phyloP scores from a whole-genome alignment of 1,139 yeast genomes.

The Pneumocystis canis region DNA sequence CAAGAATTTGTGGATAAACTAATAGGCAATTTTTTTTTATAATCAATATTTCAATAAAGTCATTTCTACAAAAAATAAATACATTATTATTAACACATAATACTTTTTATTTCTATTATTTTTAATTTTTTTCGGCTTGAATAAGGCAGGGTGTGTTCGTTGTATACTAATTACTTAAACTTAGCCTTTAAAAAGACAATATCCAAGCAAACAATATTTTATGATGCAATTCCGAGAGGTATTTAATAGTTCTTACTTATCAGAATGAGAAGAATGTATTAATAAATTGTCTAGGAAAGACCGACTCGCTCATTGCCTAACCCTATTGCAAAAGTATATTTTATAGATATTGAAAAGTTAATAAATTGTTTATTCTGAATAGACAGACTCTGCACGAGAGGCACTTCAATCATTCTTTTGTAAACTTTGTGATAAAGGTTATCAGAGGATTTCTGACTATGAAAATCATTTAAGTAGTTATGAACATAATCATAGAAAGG shows the following conservation, averaged over 20 bases:
- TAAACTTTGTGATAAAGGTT: background rate
- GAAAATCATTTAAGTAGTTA: background rate
- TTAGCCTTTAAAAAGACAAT: background rate
- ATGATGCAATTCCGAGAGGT: background rate
- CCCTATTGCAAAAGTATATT: background rate
- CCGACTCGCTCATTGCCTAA: background rate
- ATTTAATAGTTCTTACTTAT: background rate
- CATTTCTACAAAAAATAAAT: background rate
- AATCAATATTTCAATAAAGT: background rate
- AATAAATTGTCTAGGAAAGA: background rate
- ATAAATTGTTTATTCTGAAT: background rate
- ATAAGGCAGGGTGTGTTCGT: background rate
- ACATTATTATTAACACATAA: background rate
- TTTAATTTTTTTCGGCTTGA: background rate
- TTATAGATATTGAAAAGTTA: background rate
- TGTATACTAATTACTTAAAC: background rate
- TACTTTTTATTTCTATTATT: background rate
- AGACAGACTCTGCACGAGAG: background rate
- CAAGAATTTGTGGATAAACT: background rate
- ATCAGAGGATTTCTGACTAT: background rate
- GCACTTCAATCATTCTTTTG: background rate
- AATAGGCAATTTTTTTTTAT: background rate
- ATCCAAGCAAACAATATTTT: background rate
- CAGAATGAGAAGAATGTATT: background rate
- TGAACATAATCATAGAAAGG: background rate